Conservation (phyloP, 2,329 filamentous ascomycete genomes). For the Paecilomyces dactylethromorphus region DNA sequence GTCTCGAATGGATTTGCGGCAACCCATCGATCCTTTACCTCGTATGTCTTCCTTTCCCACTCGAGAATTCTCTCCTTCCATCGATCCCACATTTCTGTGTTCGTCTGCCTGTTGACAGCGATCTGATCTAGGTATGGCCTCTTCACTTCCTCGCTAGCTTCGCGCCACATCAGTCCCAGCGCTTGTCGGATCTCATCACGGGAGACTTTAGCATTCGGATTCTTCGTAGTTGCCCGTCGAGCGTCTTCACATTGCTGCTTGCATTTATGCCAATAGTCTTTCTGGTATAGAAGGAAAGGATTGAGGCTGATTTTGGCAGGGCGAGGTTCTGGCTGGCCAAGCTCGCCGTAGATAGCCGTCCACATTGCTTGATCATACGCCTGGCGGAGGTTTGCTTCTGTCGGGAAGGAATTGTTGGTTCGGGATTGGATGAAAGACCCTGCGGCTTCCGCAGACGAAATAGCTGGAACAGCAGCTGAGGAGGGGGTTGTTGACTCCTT, state of each 20-base stretch:
- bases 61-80: constrained; percentile 66
- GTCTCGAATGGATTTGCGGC: constrained; percentile 28
- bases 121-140: constrained; percentile 73
- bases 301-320: constrained; percentile 72
- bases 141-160: constrained; percentile 62
- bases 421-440: constrained; percentile 6
- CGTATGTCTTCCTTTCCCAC: constrained; percentile 33
- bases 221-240: constrained; percentile 58
- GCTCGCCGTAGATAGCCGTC: constrained; percentile 48
- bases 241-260: constrained; percentile 63
- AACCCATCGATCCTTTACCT: constrained; percentile 36
- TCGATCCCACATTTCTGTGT: constrained; percentile 55
- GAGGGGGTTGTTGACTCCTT: constrained; percentile 10
- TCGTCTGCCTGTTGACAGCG: constrained; percentile 60
- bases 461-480: background rate
- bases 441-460: constrained; percentile 1
- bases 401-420: constrained; percentile 10
- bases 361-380: constrained; percentile 54
- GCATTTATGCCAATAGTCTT: constrained; percentile 58
- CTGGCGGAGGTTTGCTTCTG: constrained; percentile 29
- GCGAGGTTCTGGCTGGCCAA: constrained; percentile 69
- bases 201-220: constrained; percentile 59
- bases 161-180: constrained; percentile 86
- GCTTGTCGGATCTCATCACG: constrained; percentile 74
- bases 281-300: constrained; percentile 85